Evolutionary conservation across 169 alveolate genomes (phyloP).

Genomic region (Eimeria necatrix): DNA sequence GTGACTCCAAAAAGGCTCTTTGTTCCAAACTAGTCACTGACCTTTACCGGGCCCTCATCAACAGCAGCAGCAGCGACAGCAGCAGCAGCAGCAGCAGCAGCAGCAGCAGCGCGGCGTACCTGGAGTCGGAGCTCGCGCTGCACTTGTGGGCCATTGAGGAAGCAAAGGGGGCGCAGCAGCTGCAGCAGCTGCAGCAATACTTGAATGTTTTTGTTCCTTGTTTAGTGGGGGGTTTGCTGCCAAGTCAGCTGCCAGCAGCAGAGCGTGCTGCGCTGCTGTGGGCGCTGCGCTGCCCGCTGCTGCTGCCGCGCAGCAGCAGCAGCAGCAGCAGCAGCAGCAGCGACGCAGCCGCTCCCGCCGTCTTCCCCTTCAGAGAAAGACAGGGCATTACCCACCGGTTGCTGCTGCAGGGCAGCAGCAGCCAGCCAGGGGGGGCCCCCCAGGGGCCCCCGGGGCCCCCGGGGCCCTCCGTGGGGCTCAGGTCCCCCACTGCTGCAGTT

Average conservation of each 20-base stretch:
- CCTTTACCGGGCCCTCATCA: background rate
- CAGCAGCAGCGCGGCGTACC: background rate
- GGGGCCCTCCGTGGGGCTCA: background rate
- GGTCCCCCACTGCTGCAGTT: slow-evolving; percentile 20
- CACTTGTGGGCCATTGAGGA: background rate
- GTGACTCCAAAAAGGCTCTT: background rate
- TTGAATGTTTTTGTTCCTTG: background rate
- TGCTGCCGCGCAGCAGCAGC: background rate
- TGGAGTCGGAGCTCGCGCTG: background rate
- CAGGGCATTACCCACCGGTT: slow-evolving; percentile 18
- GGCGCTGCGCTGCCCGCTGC: background rate
- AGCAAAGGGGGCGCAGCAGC: background rate
- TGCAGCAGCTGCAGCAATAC: background rate
- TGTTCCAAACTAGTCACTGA: background rate
- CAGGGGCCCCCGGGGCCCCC: background rate
- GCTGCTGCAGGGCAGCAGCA: background rate
- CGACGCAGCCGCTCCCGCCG: background rate
- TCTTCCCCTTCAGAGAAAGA: slow-evolving; percentile 8
- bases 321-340: background rate
- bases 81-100: background rate
- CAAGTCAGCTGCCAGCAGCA: background rate
- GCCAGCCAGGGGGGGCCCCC: no score
- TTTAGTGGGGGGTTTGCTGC: background rate
- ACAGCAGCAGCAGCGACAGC: background rate
- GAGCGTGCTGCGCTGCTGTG: background rate